Conservation (phyloP, 805 yeast genomes). For the Candida arabinofermentans region DNA sequence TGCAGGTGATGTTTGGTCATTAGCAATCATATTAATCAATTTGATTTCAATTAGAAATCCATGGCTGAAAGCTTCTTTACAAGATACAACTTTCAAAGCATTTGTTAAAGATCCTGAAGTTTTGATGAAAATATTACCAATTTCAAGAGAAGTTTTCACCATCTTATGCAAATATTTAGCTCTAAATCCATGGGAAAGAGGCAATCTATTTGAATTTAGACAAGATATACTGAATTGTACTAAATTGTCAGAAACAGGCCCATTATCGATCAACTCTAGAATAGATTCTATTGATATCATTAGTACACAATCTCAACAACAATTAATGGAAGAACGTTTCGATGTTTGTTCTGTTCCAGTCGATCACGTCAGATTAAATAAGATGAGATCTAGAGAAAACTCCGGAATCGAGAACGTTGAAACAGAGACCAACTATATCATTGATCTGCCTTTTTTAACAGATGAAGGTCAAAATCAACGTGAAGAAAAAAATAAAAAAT, state of each 20-base stretch:
- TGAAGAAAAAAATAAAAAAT: slow-evolving; percentile 14
- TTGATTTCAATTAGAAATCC: slow-evolving; percentile 83
- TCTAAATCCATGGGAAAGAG: slow-evolving; percentile 47
- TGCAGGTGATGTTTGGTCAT: slow-evolving; percentile 84
- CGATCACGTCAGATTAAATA: slow-evolving; percentile 31
- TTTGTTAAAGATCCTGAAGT: slow-evolving; percentile 54
- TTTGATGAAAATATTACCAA: slow-evolving; percentile 65
- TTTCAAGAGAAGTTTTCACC: slow-evolving; percentile 56
- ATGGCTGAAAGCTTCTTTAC: slow-evolving; percentile 76
- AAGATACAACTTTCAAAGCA: slow-evolving; percentile 61
- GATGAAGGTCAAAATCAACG: slow-evolving; percentile 3
- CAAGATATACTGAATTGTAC: slow-evolving; percentile 32
- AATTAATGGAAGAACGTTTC: slow-evolving; percentile 8
- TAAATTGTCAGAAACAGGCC: slow-evolving; percentile 31
- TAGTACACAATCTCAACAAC: slow-evolving; percentile 25
- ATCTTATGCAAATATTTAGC: slow-evolving; percentile 43
- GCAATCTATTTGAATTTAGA: slow-evolving; percentile 36
- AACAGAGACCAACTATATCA: slow-evolving; percentile 27
- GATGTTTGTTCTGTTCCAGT: slow-evolving; percentile 32
- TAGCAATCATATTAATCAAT: slow-evolving; percentile 77
- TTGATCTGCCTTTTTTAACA: slow-evolving; percentile 18
- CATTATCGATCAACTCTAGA: slow-evolving; percentile 29
- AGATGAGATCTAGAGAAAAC: slow-evolving; percentile 27
- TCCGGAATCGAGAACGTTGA: slow-evolving; percentile 25
- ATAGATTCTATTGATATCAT: slow-evolving; percentile 23